Evolutionary conservation across 495 filamentous ascomycete species (phyloP), one percentile per base, ranked within the genome.

Genomic region (Wilcoxina mikolae): DNA sequence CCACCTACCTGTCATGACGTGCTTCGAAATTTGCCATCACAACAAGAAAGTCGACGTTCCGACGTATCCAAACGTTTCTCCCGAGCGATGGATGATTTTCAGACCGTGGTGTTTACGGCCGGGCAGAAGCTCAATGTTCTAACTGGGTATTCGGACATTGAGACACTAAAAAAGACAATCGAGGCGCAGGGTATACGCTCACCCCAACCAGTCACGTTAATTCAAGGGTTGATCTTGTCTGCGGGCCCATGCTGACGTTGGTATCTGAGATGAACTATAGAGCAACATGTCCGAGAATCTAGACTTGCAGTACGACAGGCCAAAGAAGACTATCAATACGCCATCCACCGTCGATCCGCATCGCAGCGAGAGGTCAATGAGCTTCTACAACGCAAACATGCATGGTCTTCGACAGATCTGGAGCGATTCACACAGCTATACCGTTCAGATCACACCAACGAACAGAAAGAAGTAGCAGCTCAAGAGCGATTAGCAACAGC

Each of bases 351-450:
- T 54, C 83, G 91, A 54, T 84, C 85, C 10, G 72, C 84, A 17
- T 89, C 88, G 3, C 93, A 96, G 73, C 84, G 93, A 54, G 93
- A 98, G 73, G 87, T 98, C 7, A 95, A 94, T 41, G 81, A 84
- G 29, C 79, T 98, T 23, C 78, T 98, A 3, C 89, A 95, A 58
- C 78, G 91, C 53, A 95, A 98, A 68, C 84, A 94, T 65, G 82
- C 81, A 22, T 98, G 91, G 91, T 82, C 80, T 4, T 77, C 88
- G 0, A 60, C 71, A 0, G 91, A 98, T 72, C 77, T 98, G 24
- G 91, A 98, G 67, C 82, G 91, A 39, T 98, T 96, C 76, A 98
- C 94, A 28, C 73, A 77, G 4, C 77, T 98, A 24, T 95, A 96
- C 70, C 78, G 91, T 12, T 82, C 81, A 44, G 91, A 98, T 68